Base-by-base conservation (phyloP, 106 monocot genomes). In the Platanthera zijinensis region DNA sequence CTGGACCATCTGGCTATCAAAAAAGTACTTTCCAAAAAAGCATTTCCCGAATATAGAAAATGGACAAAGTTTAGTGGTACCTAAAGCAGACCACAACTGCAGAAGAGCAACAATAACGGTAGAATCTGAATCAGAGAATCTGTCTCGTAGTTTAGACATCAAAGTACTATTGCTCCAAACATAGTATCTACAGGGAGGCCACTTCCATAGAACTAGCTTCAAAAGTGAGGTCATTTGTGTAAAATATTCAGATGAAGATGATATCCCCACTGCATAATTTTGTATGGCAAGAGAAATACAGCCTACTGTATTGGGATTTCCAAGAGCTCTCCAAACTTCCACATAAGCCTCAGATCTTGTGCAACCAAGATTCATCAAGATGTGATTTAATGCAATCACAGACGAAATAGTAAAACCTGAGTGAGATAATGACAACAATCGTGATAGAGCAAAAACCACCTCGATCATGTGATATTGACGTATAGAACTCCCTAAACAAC, bases 31-130 rank as follows among this genome's bases (percentile, higher is more conserved):
- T 2, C 39, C 39, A 39, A 39, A 39, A 39, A 39, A 39, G 39
- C 1, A 39, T 39, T 39, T 39, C 39, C 25, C 32, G 15, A 72
- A 78, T 46, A 74, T 62, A 57, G 53, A 69, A 39, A 78, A 85
- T 68, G 57, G 64, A 21, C 52, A 77, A 15, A 78, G 39, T 48
- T 28, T 71, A 48, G 7, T 48, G 48, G 78, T 91, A 96, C 96
- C 96, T 93, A 96, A 48, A 63, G 87, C 77, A 82, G 96, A 84
- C 76, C 52, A 89, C 74, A 96, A 53, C 57, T 83, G 82, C 53
- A 96, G 53, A 52, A 83, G 61, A 66, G 22, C 49, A 78, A 71
- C 59, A 59, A 82, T 17, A 79, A 83, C 76, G 2, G 76, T 82
- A 57, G 72, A 64, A 10, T 84, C 77, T 71, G 78, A 1, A 72